Evolutionary conservation across 108 stramenopile species (phyloP), one percentile per base, ranked within the genome.

Genomic region (Pseudonitzschia multiseries): DNA sequence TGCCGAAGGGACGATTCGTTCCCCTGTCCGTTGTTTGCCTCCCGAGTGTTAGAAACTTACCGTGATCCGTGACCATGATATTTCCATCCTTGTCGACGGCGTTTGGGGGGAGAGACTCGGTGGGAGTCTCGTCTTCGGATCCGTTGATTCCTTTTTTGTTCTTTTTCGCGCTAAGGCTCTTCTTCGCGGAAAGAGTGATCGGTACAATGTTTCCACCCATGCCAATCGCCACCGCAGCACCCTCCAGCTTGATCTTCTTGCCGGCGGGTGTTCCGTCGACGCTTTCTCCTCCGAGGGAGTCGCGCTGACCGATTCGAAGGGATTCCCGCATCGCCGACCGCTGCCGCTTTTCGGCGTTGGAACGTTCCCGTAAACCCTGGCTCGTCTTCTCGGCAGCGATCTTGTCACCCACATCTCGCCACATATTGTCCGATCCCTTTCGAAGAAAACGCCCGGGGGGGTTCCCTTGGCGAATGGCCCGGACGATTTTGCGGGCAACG

Each of bases 341-440:
- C 46, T 82, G 79, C 24, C 79, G 59, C 46, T 86, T 86, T 66
- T 86, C 85, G 20, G 84, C 86, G 31, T 87, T 87, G 44, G 86
- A 84, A 17, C 84, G 79, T 68, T 92, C 91, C 24, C 91, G 70
- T 63, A 92, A 67, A 22, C 87, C 91, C 78, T 92, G 91, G 0
- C 81, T 81, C 26, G 89, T 88, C 77, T 92, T 92, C 52, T 87
- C 86, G 22, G 84, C 81, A 1, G 87, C 87, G 57, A 41, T 24
- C n/a, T 83, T 73, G 71, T 95, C 88, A 24, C 28, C 87, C 81
- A 92, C 88, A 60, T 91, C 87, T 28, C 85, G 73, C 88, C 89
- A 95, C 68, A 79, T 79, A 3, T 79, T 81, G 60, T 87, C 79
- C 10, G 83, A 77, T n/a, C 75, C 71, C 56, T 87, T 88, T 56